Evolutionary conservation across 129 eudicot species (phyloP).

Genomic region (Oenanthe sinensis): DNA sequence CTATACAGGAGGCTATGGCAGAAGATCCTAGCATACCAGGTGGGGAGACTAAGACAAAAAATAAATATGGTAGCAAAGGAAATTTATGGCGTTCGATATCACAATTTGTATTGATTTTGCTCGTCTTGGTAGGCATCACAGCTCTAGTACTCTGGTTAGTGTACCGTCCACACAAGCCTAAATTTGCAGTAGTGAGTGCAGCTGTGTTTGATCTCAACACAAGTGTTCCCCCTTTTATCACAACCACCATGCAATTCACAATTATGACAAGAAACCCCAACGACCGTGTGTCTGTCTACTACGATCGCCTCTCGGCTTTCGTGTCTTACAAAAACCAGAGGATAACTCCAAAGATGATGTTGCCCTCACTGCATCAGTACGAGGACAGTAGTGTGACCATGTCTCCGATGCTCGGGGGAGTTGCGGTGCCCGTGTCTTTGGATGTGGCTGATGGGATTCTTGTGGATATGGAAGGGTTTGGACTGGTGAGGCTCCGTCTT

Average conservation of each 20-base stretch:
- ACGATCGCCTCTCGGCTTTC: constrained; percentile 39
- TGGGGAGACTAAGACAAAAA: background rate
- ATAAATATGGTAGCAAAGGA: background rate
- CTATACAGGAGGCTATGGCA: background rate
- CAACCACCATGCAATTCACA: constrained; percentile 68
- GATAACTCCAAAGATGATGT: constrained; percentile 36
- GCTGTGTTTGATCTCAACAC: constrained; percentile 28
- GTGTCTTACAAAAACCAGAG: constrained; percentile 34
- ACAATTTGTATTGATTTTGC: constrained; percentile 20
- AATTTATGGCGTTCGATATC: constrained; percentile 11
- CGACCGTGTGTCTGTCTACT: constrained; percentile 34
- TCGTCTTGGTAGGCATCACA: constrained; percentile 32
- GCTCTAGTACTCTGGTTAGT: constrained; percentile 46
- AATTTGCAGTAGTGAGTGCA: constrained; percentile 34
- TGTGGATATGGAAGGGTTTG: constrained; percentile 32
- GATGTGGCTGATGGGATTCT: constrained; percentile 40
- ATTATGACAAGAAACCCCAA: constrained; percentile 53
- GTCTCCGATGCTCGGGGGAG: constrained; percentile 45
- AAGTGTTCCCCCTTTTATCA: constrained; percentile 27
- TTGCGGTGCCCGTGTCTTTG: constrained; percentile 27
- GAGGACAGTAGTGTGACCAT: constrained; percentile 48
- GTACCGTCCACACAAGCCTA: constrained; percentile 59
- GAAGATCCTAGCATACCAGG: background rate
- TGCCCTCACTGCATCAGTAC: constrained; percentile 55
- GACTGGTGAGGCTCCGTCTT: constrained; percentile 48